These are phyloP conservation scores for Naganishia onofrii DNA, from an alignment of 768 basidiomycete genomes.

Conservation along the genomic window DNA sequence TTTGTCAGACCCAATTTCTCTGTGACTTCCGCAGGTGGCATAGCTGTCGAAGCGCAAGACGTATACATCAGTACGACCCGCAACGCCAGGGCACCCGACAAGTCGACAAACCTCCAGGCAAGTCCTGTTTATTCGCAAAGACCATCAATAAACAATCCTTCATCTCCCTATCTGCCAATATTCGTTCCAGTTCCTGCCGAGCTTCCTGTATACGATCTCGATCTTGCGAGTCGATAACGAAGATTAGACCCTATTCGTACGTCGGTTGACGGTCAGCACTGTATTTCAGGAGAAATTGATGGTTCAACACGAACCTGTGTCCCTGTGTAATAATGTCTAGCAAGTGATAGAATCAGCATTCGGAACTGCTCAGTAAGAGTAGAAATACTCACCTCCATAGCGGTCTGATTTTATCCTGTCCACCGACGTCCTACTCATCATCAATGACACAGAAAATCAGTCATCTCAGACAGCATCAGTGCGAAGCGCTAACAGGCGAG, in stretches of 20 bases:
- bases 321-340: constrained; percentile 87
- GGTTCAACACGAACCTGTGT: constrained; percentile 61
- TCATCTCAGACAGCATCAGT: constrained; percentile 43
- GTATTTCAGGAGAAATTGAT: constrained; percentile 12
- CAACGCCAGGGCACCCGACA: not conserved
- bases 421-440: constrained; percentile 69
- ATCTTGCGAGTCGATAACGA: constrained; percentile 96
- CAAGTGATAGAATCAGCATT: not conserved
- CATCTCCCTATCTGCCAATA: constrained; percentile 96
- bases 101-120: constrained; percentile 77
- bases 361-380: not conserved
- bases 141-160: constrained; percentile 93
- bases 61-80: not conserved
- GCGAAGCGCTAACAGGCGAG: constrained; percentile 4
- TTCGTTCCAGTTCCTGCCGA: constrained; percentile 89
- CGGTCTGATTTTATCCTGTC: constrained; percentile 34
- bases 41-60: constrained; percentile 59
- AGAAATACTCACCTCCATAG: constrained; percentile 62
- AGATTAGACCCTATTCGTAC: constrained; percentile 71
- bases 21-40: constrained; percentile 99
- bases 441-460: constrained; percentile 42
- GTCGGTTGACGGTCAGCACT: not conserved
- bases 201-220: constrained; percentile 94
- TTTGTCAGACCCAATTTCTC: constrained; percentile 91
- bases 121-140: constrained; percentile 99